phyloP scores from a whole-genome alignment of 805 yeast species.

The Metschnikowia kofuensis region DNA sequence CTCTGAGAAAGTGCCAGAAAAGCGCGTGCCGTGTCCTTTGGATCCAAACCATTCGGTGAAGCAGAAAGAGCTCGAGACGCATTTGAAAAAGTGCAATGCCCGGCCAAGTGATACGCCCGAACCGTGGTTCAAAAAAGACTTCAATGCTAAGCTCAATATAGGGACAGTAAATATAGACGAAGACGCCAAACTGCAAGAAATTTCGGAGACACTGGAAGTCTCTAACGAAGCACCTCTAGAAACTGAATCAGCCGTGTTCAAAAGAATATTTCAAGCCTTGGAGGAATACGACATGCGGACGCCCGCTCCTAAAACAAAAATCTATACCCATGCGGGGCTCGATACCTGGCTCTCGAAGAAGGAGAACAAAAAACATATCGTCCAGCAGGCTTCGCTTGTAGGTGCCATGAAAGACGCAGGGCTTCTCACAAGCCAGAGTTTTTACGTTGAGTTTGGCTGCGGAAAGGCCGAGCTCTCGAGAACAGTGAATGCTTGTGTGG shows the following conservation, averaged over 20 bases:
- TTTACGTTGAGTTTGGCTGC: slow-evolving; percentile 81
- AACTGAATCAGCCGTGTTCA: neutral
- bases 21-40: slow-evolving; percentile 69
- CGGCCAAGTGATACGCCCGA: slow-evolving; percentile 32
- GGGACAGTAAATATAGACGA: neutral
- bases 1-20: slow-evolving; percentile 18
- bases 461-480: slow-evolving; percentile 85
- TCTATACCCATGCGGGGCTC: slow-evolving; percentile 29
- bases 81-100: slow-evolving; percentile 61
- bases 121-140: slow-evolving; percentile 51
- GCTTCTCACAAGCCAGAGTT: slow-evolving; percentile 33
- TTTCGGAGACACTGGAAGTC: too few relatives aligned
- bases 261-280: neutral
- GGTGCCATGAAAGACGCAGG: slow-evolving; percentile 53
- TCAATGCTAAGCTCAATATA: slow-evolving; percentile 35
- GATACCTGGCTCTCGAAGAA: slow-evolving; percentile 45
- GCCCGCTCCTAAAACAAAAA: slow-evolving; percentile 18
- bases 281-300: slow-evolving; percentile 9
- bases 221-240: neutral
- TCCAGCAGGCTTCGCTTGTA: slow-evolving; percentile 78
- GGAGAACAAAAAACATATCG: slow-evolving; percentile 67
- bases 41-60: slow-evolving; percentile 75
- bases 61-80: slow-evolving; percentile 53
- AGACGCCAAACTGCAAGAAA: neutral
- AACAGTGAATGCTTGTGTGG: slow-evolving; percentile 45